Evolutionary conservation across 257 asterid genomes (phyloP).

Genomic region (Salvia miltiorrhiza): DNA sequence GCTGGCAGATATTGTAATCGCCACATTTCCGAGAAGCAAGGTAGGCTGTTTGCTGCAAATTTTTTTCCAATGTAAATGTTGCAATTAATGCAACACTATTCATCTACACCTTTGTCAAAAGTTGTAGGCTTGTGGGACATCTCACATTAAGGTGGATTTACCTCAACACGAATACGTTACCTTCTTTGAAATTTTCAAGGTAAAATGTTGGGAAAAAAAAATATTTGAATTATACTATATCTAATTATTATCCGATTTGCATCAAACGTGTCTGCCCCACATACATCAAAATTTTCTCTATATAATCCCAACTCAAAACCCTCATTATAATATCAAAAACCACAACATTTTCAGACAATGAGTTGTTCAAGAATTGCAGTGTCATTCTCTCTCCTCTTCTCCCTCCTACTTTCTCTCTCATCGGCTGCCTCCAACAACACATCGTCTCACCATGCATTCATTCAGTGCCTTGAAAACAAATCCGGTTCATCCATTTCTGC

Average conservation of each 20-base stretch:
- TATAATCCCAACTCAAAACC: conserved; percentile 21
- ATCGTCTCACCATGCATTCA: conserved; percentile 24
- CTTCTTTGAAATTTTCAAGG: conserved; percentile 28
- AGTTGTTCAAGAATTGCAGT: not conserved
- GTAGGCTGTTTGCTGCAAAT: no score
- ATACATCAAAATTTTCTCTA: conserved; percentile 3
- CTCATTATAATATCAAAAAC: not conserved
- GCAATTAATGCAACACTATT: no score
- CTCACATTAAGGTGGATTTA: no score
- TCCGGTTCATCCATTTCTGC: no score
- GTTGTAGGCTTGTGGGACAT: no score
- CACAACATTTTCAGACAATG: conserved; percentile 21
- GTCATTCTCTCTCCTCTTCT: conserved; percentile 14
- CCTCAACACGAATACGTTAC: no score
- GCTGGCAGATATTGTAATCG: no score
- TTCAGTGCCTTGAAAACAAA: no score
- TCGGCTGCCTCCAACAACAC: conserved; percentile 21
- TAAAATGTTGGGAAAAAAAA: conserved; percentile 28
- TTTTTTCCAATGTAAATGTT: no score
- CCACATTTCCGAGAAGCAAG: no score
- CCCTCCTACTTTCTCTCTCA: conserved; percentile 24
- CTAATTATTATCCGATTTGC: not conserved
- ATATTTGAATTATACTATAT: conserved; percentile 16
- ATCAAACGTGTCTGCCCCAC: not conserved
- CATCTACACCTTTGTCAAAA: no score